Conservation (phyloP, 2,329 filamentous ascomycete genomes). For the Orbilia brochopaga region DNA sequence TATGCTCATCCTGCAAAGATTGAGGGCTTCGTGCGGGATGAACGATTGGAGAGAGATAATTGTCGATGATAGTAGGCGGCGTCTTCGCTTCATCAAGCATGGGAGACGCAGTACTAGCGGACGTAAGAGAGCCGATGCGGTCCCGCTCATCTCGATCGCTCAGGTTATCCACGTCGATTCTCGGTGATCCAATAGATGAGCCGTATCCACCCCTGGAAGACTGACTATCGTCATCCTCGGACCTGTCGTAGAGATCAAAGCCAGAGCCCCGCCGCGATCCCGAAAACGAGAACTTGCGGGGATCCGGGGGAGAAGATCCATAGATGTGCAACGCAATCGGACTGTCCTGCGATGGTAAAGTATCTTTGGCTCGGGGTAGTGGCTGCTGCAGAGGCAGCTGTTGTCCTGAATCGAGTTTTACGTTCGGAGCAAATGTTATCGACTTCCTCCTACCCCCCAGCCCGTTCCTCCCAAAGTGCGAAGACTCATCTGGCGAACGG, state of each 20-base stretch:
- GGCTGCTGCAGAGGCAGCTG: constrained; percentile 51
- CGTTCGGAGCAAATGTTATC: constrained; percentile 54
- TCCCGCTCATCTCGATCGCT: constrained; percentile 40
- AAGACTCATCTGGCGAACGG: constrained; percentile 26
- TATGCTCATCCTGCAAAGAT: constrained; percentile 41
- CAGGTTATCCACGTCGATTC: constrained; percentile 27
- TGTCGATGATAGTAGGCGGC: constrained; percentile 38
- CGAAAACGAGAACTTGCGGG: constrained; percentile 32
- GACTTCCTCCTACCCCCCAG: constrained; percentile 52
- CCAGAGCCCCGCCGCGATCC: constrained; percentile 21
- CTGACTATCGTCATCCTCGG: constrained; percentile 45
- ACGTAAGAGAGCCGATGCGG: constrained; percentile 46
- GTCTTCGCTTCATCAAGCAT: constrained; percentile 47
- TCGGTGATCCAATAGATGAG: constrained; percentile 40
- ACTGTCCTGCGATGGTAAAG: constrained; percentile 16
- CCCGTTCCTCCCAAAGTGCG: constrained; percentile 30
- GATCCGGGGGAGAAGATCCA: constrained; percentile 35
- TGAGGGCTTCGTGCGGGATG: constrained; percentile 28
- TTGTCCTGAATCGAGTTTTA: constrained; percentile 53
- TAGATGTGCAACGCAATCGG: constrained; percentile 39
- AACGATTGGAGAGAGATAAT: constrained; percentile 33
- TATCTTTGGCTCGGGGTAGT: constrained; percentile 44
- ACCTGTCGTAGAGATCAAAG: constrained; percentile 47
- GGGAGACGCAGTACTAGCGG: constrained; percentile 44
- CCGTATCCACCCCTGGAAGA: constrained; percentile 45